Conservation (phyloP, 106 monocot genomes). For the Acanthochlamys bracteata region DNA sequence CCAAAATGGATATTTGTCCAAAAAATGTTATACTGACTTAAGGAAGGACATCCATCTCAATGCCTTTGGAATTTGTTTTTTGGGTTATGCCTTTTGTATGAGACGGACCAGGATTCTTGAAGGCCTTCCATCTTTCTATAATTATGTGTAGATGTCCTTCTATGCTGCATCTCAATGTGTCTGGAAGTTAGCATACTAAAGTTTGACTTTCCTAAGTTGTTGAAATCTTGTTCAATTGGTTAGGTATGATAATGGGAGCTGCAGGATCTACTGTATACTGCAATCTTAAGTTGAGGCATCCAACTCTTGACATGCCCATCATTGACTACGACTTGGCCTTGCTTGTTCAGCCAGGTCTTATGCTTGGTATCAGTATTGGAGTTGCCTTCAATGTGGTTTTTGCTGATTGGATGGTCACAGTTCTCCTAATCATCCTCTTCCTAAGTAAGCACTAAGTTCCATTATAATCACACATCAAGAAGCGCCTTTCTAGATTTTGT, state of each 20-base stretch:
- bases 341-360: constrained; percentile 70
- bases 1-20: too few species aligned
- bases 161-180: too few species aligned
- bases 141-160: too few species aligned
- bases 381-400: constrained; percentile 79
- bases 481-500: neutral
- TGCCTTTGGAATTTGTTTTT: too few species aligned
- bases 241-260: constrained; percentile 83
- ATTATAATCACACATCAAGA: constrained; percentile 1
- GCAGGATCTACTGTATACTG: constrained; percentile 72
- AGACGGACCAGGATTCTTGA: too few species aligned
- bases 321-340: constrained; percentile 70
- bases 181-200: neutral
- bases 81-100: too few species aligned
- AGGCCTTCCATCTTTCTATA: too few species aligned
- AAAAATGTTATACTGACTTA: too few species aligned
- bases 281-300: constrained; percentile 72
- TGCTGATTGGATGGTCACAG: constrained; percentile 75
- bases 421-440: constrained; percentile 70
- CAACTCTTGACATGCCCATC: constrained; percentile 55
- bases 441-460: constrained; percentile 25
- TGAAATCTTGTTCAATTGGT: neutral
- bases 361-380: constrained; percentile 83
- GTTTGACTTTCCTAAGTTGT: neutral
- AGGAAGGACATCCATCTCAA: too few species aligned